Base-by-base conservation (phyloP, 2,329 filamentous ascomycete species). In the Paracamarosporium sp. region DNA sequence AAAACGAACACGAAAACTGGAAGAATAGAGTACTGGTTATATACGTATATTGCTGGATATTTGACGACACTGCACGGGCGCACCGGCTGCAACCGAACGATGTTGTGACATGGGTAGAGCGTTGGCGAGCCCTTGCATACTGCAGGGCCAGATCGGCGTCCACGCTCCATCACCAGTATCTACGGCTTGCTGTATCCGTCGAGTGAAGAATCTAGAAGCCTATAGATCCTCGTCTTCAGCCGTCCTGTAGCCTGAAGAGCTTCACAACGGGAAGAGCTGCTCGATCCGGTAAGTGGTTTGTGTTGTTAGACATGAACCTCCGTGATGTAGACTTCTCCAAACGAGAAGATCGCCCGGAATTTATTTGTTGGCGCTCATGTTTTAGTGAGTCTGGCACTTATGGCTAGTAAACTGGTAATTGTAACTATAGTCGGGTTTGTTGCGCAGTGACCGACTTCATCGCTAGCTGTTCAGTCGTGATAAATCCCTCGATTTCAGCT, bases 41-140 rank as follows among this genome's bases (percentile, higher is more conserved):
- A 63, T 71, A 64, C 55, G 55, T 70, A 73, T 61, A 74, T 74
- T 71, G 64, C 62, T 63, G 67, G 60, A 57, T 66, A 73, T 67
- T 73, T 72, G 57, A 62, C 53, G 58, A 64, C 63, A 65, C 69
- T 62, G 65, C 61, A 63, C 64, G 62, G 62, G 60, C 60, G 64
- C 64, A 66, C 62, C 65, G 65, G 63, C 53, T 64, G 57, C 60
- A 70, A 57, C 67, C 71, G 68, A 69, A 54, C 57, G 55, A 56
- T 45, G 33, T 51, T 60, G 62, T 63, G 63, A 62, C 61, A 66
- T 59, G 60, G 53, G 53, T 53, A 40, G 52, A 59, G 60, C 59
- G 61, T 65, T 66, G 53, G 60, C 62, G 53, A 61, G 56, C 62
- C 65, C 67, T 66, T 71, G 63, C 60, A 68, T 53, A 38, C 20